Evolutionary conservation across 805 yeast species (phyloP).

Genomic region (Nematodospora valgi): DNA sequence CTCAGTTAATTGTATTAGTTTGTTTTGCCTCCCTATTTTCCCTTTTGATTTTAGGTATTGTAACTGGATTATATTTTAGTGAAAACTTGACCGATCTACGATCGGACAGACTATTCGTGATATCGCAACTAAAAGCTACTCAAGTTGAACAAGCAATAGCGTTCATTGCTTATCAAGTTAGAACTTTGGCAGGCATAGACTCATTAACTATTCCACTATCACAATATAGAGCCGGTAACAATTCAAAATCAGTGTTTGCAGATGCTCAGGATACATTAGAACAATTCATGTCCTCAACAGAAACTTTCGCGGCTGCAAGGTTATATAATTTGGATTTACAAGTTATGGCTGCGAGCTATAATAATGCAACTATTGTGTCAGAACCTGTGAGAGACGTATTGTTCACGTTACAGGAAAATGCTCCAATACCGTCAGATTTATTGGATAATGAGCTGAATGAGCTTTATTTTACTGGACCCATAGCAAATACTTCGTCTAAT

Average conservation of each 20-base stretch:
- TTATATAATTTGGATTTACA: slow-evolving; percentile 60
- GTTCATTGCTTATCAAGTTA: slow-evolving; percentile 63
- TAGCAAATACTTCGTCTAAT: slow-evolving; percentile 29
- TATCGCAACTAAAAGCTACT: slow-evolving; percentile 76
- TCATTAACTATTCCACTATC: slow-evolving; percentile 58
- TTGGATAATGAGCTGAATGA: slow-evolving; percentile 16
- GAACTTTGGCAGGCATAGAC: slow-evolving; percentile 60
- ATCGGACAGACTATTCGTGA: slow-evolving; percentile 68
- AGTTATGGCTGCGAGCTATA: slow-evolving; percentile 39
- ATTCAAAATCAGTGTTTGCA: slow-evolving; percentile 40
- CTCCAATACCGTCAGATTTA: slow-evolving; percentile 42
- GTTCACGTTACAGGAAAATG: slow-evolving; percentile 49
- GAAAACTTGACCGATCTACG: slow-evolving; percentile 57
- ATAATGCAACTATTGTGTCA: slow-evolving; percentile 24
- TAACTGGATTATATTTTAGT: slow-evolving; percentile 70
- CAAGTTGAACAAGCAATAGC: slow-evolving; percentile 70
- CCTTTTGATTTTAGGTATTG: slow-evolving; percentile 67
- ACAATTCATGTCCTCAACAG: slow-evolving; percentile 62
- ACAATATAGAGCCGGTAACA: slow-evolving; percentile 70
- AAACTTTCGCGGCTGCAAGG: slow-evolving; percentile 58
- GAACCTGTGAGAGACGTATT: slow-evolving; percentile 31
- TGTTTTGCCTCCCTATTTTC: slow-evolving; percentile 67
- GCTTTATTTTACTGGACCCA: slow-evolving; percentile 59
- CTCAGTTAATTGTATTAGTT: slow-evolving; percentile 72
- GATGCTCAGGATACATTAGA: slow-evolving; percentile 47